Base-by-base conservation (phyloP, 2,329 filamentous ascomycete genomes). In the Trichoderma breve region DNA sequence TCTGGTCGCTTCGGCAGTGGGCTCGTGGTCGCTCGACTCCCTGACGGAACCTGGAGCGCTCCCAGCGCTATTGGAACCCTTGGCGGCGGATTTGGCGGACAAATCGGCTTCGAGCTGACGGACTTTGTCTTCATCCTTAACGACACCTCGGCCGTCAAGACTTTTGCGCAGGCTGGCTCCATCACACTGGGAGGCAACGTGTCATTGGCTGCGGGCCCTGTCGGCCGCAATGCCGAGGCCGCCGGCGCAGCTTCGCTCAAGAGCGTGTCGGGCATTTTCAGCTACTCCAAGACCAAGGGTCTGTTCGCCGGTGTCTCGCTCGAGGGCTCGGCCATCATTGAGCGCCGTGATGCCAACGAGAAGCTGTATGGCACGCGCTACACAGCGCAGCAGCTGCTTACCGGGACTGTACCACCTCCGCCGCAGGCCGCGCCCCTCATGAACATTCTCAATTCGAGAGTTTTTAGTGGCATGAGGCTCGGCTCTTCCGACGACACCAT, bases 61-160 rank as follows among this genome's bases (percentile, higher is more conserved):
- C 93, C 93, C 14, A 92, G 90, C 71, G 93, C 93, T 66, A 94
- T 96, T 78, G 91, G 91, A 67, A 94, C 92, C 1, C 90, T 92
- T 32, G 93, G 93, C 76, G 93, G 91, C 70, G 93, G 93, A 28
- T 93, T 97, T 75, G 93, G 93, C 76, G 93, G 93, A 53, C 93
- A 96, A 83, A 93, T 97, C 78, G 93, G 93, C 43, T 93, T 95
- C 81, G 93, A 97, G 82, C 83, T 97, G 73, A 96, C 93, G 72
- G 93, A 96, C 81, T 99, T 99, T 80, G 96, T 99, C 80, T 98
- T 99, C 83, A 98, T 99, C 75, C 90, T 99, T 75, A 99, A 99
- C 83, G 95, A 99, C 79, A 86, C 90, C 55, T 89, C 86, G 72
- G 95, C 96, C 58, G 95, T 99, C 75, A 93, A 93, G 81, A 95